A percentile compares a stretch with the other conserved stretches of the same genome.
phyloP scores from a whole-genome alignment of 331 rosid species.

The Rhamnella rubrinervis region DNA sequence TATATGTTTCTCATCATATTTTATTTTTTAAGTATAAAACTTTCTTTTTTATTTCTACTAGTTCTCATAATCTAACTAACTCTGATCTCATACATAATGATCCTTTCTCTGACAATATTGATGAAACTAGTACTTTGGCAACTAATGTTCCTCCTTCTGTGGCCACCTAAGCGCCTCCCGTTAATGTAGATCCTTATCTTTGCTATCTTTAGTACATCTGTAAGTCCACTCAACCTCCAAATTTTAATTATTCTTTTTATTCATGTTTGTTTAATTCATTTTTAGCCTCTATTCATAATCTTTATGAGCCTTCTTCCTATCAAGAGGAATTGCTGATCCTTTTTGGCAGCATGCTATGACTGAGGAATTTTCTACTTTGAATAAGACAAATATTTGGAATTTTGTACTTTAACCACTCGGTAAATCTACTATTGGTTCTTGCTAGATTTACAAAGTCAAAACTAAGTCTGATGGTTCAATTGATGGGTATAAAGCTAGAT shows the following conservation, averaged over 20 bases:
- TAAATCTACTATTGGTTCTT: background rate
- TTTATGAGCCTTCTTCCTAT: background rate
- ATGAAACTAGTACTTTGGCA: background rate
- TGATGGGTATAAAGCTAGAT: background rate
- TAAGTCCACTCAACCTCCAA: background rate
- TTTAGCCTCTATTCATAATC: background rate
- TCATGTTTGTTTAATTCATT: background rate
- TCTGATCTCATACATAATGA: too few relatives aligned
- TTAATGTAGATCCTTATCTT: background rate
- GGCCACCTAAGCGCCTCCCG: background rate
- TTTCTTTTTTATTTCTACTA: background rate
- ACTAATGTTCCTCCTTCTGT: background rate
- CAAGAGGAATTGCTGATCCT: background rate
- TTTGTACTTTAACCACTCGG: background rate
- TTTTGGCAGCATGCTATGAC: background rate
- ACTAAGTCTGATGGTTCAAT: background rate
- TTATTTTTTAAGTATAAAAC: conserved; percentile 15
- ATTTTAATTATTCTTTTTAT: background rate
- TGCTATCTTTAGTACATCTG: background rate
- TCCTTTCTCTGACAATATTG: background rate
- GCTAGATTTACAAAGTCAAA: background rate
- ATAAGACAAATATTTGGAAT: background rate
- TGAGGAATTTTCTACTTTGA: background rate
- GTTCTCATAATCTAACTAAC: background rate
- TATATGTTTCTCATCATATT: conserved; percentile 1